phyloP scores from a whole-genome alignment of 208 protist species.

The Crithidia bombi region DNA sequence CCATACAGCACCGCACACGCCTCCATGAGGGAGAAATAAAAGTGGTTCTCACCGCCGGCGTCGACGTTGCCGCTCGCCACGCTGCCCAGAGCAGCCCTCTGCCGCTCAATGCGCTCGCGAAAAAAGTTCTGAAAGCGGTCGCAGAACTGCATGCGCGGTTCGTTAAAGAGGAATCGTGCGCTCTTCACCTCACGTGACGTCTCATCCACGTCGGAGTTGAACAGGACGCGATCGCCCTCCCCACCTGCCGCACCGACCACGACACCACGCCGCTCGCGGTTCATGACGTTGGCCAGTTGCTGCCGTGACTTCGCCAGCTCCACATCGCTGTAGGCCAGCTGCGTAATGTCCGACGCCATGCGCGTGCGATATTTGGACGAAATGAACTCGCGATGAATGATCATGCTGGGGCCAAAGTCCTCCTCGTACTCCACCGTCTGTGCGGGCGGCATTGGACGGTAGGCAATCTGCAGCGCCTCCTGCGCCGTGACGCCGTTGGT shows the following conservation, averaged over 20 bases:
- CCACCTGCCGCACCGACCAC: constrained; percentile 47
- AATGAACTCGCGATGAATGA: constrained; percentile 89
- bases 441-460: constrained; percentile 78
- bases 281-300: constrained; percentile 81
- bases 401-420: constrained; percentile 84
- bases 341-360: constrained; percentile 60
- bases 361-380: constrained; percentile 62
- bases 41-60: constrained; percentile 42
- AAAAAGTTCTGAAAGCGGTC: constrained; percentile 89
- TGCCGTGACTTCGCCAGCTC: constrained; percentile 63
- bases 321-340: constrained; percentile 78
- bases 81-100: not conserved
- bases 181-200: constrained; percentile 67
- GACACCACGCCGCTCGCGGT: constrained; percentile 68
- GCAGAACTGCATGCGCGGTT: constrained; percentile 80
- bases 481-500: constrained; percentile 73
- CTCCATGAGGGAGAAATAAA: constrained; percentile 89
- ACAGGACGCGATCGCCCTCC: constrained; percentile 57
- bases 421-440: constrained; percentile 90
- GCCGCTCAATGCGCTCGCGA: constrained; percentile 35
- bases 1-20: constrained; percentile 86
- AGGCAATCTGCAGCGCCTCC: constrained; percentile 81
- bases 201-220: constrained; percentile 71
- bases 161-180: constrained; percentile 85
- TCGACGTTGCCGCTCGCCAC: not conserved